A percentile compares a stretch with the other conserved stretches of the same genome.
These are phyloP conservation scores for Drechslerella dactyloides DNA, from an alignment of 2,329 filamentous ascomycete genomes.

Conservation along the genomic window DNA sequence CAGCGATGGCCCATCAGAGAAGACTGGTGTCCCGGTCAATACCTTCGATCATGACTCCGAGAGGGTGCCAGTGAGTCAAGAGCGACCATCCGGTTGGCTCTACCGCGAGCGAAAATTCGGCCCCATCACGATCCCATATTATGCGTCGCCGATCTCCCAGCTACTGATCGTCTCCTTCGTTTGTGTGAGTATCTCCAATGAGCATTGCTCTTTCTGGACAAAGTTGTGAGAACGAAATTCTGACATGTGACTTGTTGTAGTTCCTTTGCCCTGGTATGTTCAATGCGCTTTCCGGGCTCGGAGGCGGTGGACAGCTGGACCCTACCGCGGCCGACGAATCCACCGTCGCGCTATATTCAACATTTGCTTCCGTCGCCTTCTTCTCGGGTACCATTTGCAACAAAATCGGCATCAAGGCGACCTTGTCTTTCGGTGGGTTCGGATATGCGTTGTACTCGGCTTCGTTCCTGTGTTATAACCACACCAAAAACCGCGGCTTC, in stretches of 20 bases:
- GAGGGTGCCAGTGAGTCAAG: constrained; percentile 24
- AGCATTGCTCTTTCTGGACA: constrained; percentile 69
- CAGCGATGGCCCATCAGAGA: constrained; percentile 31
- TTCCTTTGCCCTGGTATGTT: constrained; percentile 57
- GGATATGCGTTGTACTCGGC: constrained; percentile 78
- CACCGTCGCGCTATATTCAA: constrained; percentile 60
- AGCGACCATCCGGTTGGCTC: constrained; percentile 68
- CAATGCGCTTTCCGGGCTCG: constrained; percentile 55
- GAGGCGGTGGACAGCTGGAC: constrained; percentile 54
- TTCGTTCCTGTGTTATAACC: constrained; percentile 73
- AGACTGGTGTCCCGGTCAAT: constrained; percentile 28
- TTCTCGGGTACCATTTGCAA: constrained; percentile 80
- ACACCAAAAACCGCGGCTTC: constrained; percentile 72
- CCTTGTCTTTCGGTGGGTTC: constrained; percentile 73
- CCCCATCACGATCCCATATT: constrained; percentile 67
- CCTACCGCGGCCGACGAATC: constrained; percentile 52
- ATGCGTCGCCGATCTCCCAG: constrained; percentile 75
- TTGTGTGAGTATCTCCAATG: constrained; percentile 59
- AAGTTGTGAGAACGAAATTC: constrained; percentile 76
- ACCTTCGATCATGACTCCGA: constrained; percentile 38
- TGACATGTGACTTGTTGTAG: constrained; percentile 69
- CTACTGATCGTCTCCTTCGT: constrained; percentile 74
- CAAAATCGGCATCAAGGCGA: constrained; percentile 71
- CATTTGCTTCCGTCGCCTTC: constrained; percentile 68
- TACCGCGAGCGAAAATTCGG: constrained; percentile 69